Evolutionary conservation across 129 eudicot species (phyloP).

Genomic region (Centrapalus pauciflorus): DNA sequence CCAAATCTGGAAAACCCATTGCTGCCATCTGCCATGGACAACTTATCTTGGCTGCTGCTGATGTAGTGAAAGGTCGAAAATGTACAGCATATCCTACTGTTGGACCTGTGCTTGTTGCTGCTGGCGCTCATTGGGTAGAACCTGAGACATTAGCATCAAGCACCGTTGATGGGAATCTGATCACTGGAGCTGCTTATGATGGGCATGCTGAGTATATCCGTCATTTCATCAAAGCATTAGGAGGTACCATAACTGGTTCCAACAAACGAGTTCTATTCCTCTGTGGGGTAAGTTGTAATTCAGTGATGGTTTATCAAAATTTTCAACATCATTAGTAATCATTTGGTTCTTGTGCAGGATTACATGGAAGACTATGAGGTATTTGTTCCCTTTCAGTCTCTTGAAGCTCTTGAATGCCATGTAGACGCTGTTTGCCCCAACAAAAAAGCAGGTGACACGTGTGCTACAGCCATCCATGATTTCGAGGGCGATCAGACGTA

Average conservation of each 20-base stretch:
- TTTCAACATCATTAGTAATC: neutral
- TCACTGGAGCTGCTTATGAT: constrained; percentile 58
- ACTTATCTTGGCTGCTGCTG: constrained; percentile 87
- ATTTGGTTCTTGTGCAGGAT: constrained; percentile 48
- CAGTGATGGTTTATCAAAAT: neutral
- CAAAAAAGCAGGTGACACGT: constrained; percentile 65
- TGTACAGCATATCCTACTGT: constrained; percentile 76
- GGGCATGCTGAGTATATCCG: constrained; percentile 72
- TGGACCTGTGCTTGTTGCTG: constrained; percentile 66
- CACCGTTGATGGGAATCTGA: constrained; percentile 62
- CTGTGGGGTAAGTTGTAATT: constrained; percentile 70
- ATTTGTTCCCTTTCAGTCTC: constrained; percentile 81
- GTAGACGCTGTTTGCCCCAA: constrained; percentile 91
- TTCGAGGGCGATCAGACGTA: constrained; percentile 98
- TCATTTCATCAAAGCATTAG: constrained; percentile 69
- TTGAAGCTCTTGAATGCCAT: constrained; percentile 79
- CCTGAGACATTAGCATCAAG: constrained; percentile 61
- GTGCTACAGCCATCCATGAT: constrained; percentile 90
- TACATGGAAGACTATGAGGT: constrained; percentile 96
- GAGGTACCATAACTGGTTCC: constrained; percentile 63
- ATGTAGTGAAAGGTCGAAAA: constrained; percentile 52
- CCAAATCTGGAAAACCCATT: constrained; percentile 60
- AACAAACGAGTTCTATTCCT: constrained; percentile 67
- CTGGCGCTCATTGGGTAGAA: constrained; percentile 93
- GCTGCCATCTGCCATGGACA: constrained; percentile 83